These are phyloP conservation scores for Taiwanofungus camphoratus DNA, from an alignment of 1,284 basidiomycete species.

Conservation along the genomic window DNA sequence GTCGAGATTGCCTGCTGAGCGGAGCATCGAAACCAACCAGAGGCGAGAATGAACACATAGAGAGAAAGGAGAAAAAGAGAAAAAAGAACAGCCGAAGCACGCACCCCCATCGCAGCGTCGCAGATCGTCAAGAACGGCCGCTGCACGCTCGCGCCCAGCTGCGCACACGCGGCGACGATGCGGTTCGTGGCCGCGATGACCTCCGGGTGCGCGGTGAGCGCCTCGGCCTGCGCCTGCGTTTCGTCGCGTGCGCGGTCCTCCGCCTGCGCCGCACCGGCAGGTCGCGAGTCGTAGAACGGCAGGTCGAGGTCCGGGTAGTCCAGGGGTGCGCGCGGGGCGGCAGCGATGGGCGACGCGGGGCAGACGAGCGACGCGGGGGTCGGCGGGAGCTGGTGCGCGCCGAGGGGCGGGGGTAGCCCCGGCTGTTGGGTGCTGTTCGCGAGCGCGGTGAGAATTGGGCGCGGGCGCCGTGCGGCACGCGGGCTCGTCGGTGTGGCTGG, in stretches of 20 bases:
- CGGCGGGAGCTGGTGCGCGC: not conserved
- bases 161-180: slow-evolving; percentile 63
- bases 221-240: slow-evolving; percentile 31
- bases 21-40: no score
- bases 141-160: slow-evolving; percentile 57
- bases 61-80: no score
- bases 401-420: no score
- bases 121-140: slow-evolving; percentile 61
- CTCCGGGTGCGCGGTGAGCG: slow-evolving; percentile 49
- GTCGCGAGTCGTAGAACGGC: slow-evolving; percentile 35
- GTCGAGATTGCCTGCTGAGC: no score
- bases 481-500: no score
- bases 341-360: slow-evolving; percentile 5
- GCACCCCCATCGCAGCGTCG: slow-evolving; percentile 60
- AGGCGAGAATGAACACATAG: no score
- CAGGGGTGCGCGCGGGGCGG: no score
- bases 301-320: slow-evolving; percentile 57
- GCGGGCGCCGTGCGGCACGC: no score
- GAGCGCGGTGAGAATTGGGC: no score
- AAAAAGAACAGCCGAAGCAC: no score
- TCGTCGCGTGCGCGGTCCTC: slow-evolving; percentile 1
- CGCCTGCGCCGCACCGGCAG: slow-evolving; percentile 20
- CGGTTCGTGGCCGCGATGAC: slow-evolving; percentile 53
- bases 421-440: no score
- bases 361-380: slow-evolving; percentile 2